Evolutionary conservation across 31 red algal species (phyloP).

Genomic region (Endocladia muricata): DNA sequence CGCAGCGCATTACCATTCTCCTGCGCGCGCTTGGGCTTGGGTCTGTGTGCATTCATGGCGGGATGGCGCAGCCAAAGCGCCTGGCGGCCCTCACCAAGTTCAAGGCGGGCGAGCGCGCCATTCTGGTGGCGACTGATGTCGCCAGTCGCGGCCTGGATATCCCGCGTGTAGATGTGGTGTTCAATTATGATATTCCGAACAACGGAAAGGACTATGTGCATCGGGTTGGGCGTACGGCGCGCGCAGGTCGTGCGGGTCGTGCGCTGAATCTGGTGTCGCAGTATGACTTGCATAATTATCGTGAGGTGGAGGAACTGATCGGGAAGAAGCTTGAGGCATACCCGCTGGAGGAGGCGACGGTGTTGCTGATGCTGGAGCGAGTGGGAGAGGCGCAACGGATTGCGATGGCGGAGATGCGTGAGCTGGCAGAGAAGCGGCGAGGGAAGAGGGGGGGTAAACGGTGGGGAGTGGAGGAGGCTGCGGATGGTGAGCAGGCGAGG

Average conservation of each 20-base stretch:
- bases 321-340: constrained; percentile 89
- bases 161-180: constrained; percentile 82
- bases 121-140: constrained; percentile 98
- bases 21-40: constrained; percentile 79
- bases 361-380: constrained; percentile 81
- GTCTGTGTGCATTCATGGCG: constrained; percentile 94
- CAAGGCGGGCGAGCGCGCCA: constrained; percentile 71
- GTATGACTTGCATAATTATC: constrained; percentile 96
- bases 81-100: constrained; percentile 85
- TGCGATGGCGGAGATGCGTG: constrained; percentile 68
- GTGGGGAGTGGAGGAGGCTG: constrained; percentile 7
- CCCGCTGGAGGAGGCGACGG: constrained; percentile 68
- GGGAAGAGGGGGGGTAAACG: constrained; percentile 28
- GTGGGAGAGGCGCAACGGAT: constrained; percentile 80
- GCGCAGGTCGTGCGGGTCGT: constrained; percentile 82
- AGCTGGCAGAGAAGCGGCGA: constrained; percentile 53
- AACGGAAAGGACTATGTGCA: constrained; percentile 98
- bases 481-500: constrained; percentile 33
- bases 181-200: constrained; percentile 97
- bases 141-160: constrained; percentile 97
- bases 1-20: constrained; percentile 80
- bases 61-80: constrained; percentile 87
- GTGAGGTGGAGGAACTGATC: constrained; percentile 91
- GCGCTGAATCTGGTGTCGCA: constrained; percentile 96
- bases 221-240: constrained; percentile 92